phyloP scores from a whole-genome alignment of 139 green algal species.

The Nannochloris sp. region DNA sequence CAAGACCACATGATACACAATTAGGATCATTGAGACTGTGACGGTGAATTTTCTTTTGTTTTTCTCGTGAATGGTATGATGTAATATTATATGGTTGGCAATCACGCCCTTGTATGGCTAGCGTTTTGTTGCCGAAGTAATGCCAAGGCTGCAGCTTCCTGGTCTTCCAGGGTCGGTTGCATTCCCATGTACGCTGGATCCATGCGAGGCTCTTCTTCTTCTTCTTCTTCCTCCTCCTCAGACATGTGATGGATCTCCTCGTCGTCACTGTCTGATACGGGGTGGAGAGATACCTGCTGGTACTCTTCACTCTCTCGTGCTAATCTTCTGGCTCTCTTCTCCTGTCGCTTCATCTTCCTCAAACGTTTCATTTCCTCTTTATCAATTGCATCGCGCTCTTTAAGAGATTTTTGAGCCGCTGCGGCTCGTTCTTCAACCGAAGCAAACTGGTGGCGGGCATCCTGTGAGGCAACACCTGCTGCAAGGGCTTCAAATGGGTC shows the following conservation, averaged over 20 bases:
- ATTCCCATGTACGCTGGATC: not conserved
- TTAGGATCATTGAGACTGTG: no score
- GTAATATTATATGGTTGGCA: no score
- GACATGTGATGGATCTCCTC: not conserved
- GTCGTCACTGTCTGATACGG: no score
- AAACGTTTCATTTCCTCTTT: slow-evolving; percentile 14
- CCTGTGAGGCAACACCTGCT: not conserved
- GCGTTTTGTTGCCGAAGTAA: no score
- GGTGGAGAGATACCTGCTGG: not conserved
- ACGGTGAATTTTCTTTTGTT: no score
- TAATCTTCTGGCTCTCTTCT: slow-evolving; percentile 36
- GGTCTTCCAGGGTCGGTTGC: not conserved
- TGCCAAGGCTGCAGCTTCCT: not conserved
- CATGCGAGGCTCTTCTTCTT: not conserved
- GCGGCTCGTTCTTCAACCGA: slow-evolving; percentile 53
- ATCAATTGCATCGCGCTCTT: slow-evolving; percentile 30
- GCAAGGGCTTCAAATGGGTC: slow-evolving; percentile 55
- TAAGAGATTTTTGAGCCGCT: slow-evolving; percentile 36
- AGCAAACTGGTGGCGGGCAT: not conserved
- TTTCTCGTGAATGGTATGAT: no score
- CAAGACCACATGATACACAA: not conserved
- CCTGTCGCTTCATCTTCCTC: slow-evolving; percentile 30
- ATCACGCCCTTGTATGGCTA: no score
- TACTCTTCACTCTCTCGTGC: slow-evolving; percentile 9
- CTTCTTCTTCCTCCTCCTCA: not conserved